Evolutionary conservation across 371 early-diverging fungal genomes (phyloP).

Genomic region (Lichtheimia hyalospora): DNA sequence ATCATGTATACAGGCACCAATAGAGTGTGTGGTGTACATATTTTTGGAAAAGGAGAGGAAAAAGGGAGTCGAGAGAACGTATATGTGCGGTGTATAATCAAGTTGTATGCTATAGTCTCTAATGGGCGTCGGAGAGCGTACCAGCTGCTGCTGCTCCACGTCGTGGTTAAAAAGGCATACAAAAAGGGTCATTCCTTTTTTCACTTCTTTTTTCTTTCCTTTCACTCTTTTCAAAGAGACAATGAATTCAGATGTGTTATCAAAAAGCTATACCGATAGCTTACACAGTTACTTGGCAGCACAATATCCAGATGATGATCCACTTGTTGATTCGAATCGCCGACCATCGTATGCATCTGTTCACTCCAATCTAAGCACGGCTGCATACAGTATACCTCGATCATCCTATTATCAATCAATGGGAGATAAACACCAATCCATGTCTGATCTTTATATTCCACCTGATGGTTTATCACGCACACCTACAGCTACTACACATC

Average conservation of each 20-base stretch:
- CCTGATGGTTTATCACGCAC: slow-evolving; percentile 5
- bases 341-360: slow-evolving; percentile 3
- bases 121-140: no score
- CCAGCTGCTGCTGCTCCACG: no score
- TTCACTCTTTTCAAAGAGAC: not conserved
- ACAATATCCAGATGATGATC: slow-evolving; percentile 1
- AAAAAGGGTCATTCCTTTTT: not conserved
- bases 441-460: not conserved
- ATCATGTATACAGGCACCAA: no score
- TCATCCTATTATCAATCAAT: not conserved
- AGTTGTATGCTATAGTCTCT: no score
- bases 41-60: no score
- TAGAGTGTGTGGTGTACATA: no score
- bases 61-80: no score
- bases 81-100: no score
- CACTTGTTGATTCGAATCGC: not conserved
- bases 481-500: slow-evolving; percentile 5
- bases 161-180: no score
- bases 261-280: slow-evolving; percentile 36
- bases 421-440: not conserved
- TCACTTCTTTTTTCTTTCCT: not conserved
- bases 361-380: slow-evolving; percentile 7
- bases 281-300: slow-evolving; percentile 17
- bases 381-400: not conserved
- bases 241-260: slow-evolving; percentile 18